Percentiles rank a stretch among this genome's conserved stretches.
phyloP scores from a whole-genome alignment of 306 rosid species.

The Cucurbita ficifolia region DNA sequence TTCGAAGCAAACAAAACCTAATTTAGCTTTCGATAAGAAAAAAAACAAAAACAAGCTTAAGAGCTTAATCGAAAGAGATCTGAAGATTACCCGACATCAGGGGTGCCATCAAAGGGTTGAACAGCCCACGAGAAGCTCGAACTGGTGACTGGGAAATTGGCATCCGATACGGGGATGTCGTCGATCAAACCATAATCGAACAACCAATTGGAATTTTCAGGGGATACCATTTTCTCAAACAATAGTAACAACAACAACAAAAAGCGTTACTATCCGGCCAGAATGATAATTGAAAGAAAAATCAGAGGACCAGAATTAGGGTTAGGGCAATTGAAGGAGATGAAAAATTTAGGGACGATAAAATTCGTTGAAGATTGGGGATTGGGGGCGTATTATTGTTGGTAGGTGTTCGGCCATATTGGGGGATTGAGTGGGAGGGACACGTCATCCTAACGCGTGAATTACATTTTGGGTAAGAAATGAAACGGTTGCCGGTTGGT shows the following conservation, averaged over 20 bases:
- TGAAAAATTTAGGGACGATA: neutral
- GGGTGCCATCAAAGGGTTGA: slow-evolving; percentile 29
- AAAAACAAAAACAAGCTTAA: neutral
- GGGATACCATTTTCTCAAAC: slow-evolving; percentile 49
- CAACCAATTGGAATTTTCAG: slow-evolving; percentile 85
- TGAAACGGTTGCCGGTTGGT: too few species aligned
- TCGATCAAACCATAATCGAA: slow-evolving; percentile 67
- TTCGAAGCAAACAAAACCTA: neutral
- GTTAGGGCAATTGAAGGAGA: neutral
- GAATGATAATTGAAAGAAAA: neutral
- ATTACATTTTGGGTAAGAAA: neutral
- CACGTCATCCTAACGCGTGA: neutral
- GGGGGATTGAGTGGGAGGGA: neutral
- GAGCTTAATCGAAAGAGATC: neutral
- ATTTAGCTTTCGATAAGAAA: neutral
- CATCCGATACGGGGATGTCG: slow-evolving; percentile 51
- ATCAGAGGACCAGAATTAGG: neutral
- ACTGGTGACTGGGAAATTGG: slow-evolving; percentile 34
- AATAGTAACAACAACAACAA: neutral
- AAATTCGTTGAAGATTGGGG: neutral
- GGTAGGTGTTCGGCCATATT: neutral
- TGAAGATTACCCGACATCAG: slow-evolving; percentile 35
- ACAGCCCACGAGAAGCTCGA: slow-evolving; percentile 59
- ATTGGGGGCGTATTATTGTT: neutral
- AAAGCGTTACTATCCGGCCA: neutral